phyloP scores from a whole-genome alignment of 306 rosid genomes.

The Astragalus glycyphyllos region DNA sequence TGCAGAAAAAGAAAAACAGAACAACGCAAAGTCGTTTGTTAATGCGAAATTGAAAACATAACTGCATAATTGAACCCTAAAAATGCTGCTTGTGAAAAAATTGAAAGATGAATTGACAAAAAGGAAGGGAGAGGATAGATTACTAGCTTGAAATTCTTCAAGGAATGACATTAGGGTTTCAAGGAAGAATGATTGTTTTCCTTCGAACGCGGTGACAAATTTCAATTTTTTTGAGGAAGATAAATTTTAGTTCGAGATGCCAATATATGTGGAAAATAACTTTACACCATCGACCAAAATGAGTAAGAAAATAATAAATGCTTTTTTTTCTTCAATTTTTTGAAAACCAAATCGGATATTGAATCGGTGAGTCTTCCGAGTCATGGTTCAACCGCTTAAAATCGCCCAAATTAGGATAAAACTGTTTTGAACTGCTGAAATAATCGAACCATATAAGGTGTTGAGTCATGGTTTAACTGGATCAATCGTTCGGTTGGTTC shows the following conservation, averaged over 20 bases:
- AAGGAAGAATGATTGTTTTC: conserved; percentile 5
- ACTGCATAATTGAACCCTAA: conserved; percentile 22
- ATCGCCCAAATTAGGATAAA: no score
- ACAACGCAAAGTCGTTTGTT: conserved; percentile 7
- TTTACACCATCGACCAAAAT: background rate
- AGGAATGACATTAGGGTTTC: conserved; percentile 78
- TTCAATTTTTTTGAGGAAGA: background rate
- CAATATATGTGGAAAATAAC: background rate
- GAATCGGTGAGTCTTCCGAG: no score
- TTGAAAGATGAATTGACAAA: conserved; percentile 2
- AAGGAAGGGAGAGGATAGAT: background rate
- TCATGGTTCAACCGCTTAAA: no score
- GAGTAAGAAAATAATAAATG: background rate
- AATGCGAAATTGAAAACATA: conserved; percentile 15
- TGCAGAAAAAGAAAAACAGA: conserved; percentile 38
- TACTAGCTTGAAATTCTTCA: conserved; percentile 92
- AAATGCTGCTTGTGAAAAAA: background rate
- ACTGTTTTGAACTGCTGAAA: no score
- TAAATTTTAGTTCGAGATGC: background rate
- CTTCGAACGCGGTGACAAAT: conserved; percentile 24
- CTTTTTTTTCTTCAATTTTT: no score
- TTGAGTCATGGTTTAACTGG: no score
- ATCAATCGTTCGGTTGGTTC: no score
- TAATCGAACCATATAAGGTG: no score
- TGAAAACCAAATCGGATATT: no score